Base-by-base conservation (phyloP, 805 yeast species). In the Starmera dryadoides region DNA sequence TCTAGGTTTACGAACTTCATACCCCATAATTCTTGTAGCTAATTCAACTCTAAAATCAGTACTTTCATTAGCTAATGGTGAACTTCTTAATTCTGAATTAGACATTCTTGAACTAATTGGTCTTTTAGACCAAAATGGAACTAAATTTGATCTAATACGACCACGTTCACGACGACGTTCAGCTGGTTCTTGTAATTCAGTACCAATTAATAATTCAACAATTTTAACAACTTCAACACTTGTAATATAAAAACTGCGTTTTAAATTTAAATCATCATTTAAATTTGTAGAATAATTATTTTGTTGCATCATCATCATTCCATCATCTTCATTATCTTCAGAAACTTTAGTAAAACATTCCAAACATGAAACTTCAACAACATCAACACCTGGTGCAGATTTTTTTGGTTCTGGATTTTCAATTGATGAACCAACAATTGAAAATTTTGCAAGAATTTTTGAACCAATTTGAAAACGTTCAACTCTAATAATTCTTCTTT, bases 211-310 rank as follows among this genome's bases (percentile, higher is more conserved):
- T 37, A 77, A 53, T 57, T 79, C 85, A 23, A 79, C 81, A 46
- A 79, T 73, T 55, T 73, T 78, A 45, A 79, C 72, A 17, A 79
- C 83, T 51, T 79, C 86, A 28, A 79, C 84, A 40, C 79, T 71
- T 1, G 86, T 79, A 40, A 79, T 75, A 59, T 77, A 79, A 52
- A 50, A 58, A 7, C 41, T 38, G 25, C 51, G 46, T 29, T 39
- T 39, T 2, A 39, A 2, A 1, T 29, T 39, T 14, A 10, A 10
- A 6, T 38, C 45, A 12, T 40, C 30, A 34, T 12, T 60, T 66
- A 42, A 62, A 64, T 34, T 33, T 18, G 35, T 28, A 21, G 22
- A 7, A 16, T 14, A 21, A 30, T 41, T 39, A 11, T 49, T 47
- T 33, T 50, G 56, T 21, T 56, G 59, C n/a, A n/a, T n/a, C n/a